Percentiles rank a stretch among this genome's conserved stretches.
These are phyloP conservation scores for Brassica juncea DNA, from an alignment of 345 rosid genomes.

Conservation along the genomic window DNA sequence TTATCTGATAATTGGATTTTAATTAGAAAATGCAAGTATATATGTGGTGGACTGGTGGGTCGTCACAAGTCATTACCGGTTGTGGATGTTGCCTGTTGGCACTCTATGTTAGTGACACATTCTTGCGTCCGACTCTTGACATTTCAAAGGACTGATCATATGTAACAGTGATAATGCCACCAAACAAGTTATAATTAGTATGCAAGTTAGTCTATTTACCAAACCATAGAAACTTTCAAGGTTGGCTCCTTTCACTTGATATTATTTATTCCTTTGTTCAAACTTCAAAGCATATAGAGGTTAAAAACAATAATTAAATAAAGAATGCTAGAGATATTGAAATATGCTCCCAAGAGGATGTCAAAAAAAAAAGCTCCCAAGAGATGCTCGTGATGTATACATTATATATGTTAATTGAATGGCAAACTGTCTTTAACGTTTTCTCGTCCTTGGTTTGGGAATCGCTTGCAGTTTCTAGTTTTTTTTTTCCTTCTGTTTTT, in stretches of 20 bases:
- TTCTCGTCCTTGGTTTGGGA: background rate
- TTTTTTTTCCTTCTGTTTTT: background rate
- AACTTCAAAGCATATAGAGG: background rate
- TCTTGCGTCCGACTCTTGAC: slow-evolving; percentile 15
- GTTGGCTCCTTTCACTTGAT: slow-evolving; percentile 7
- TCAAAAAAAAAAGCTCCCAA: no score
- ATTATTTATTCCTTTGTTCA: background rate
- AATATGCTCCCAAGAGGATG: background rate
- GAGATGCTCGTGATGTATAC: background rate
- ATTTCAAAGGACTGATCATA: background rate
- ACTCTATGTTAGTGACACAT: background rate
- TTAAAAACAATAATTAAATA: background rate
- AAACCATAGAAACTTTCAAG: background rate
- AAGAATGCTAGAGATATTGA: background rate
- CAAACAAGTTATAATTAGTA: background rate
- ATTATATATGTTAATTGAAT: background rate
- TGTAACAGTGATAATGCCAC: background rate
- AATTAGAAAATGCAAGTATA: background rate
- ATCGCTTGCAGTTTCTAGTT: background rate
- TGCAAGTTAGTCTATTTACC: background rate
- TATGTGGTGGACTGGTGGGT: background rate
- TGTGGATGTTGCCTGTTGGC: background rate
- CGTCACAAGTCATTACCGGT: slow-evolving; percentile 18
- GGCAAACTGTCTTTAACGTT: background rate
- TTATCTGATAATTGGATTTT: background rate